Base-by-base conservation (phyloP, 2,329 filamentous ascomycete genomes). In the Fusarium sacchari region DNA sequence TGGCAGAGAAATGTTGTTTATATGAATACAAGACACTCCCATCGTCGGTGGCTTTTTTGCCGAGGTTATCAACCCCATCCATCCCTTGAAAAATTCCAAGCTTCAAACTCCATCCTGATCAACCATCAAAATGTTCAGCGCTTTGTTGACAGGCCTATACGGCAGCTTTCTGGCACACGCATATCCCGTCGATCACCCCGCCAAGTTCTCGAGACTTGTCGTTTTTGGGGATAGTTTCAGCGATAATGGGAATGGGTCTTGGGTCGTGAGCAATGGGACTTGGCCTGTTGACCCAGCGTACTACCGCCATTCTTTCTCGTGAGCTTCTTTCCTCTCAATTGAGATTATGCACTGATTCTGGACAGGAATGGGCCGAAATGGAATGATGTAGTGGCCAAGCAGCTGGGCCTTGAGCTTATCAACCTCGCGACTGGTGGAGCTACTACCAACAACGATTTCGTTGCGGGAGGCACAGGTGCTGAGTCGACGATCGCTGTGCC, bases 151-250 rank as follows among this genome's bases (percentile, higher is more conserved):
- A 2, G 50, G 28, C 7, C 39, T 65, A 1, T 72, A 24, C 10
- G 40, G 40, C 30, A n/a, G 37, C 7, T 40, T 55, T 60, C 8
- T 59, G 7, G 46, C 42, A 4, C 32, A 42, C 15, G 65, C 70
- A 2, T 22, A 44, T 3, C 70, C 70, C 18, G 7, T 50, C 6
- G 24, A 42, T 0, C n/a, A 44, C 6, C 11, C 20, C 22, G 7
- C 28, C 24, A 47, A 36, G 6, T 60, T 56, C 1, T 59, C 63
- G 0, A 68, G 71, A 0, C 53, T 73, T n/a, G 52, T 73, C 22
- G 71, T 73, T 14, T 72, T 73, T n/a, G 71, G 71, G 9, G 71
- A 73, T 14, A 73, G 71, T 49, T 73, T 73, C 50, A 73, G 71
- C 36, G 71, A 73, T 3, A 72, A 73, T 12, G 71, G 71, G 15